Conservation (phyloP, 2,329 filamentous ascomycete genomes). For the Aspergillus jensenii region DNA sequence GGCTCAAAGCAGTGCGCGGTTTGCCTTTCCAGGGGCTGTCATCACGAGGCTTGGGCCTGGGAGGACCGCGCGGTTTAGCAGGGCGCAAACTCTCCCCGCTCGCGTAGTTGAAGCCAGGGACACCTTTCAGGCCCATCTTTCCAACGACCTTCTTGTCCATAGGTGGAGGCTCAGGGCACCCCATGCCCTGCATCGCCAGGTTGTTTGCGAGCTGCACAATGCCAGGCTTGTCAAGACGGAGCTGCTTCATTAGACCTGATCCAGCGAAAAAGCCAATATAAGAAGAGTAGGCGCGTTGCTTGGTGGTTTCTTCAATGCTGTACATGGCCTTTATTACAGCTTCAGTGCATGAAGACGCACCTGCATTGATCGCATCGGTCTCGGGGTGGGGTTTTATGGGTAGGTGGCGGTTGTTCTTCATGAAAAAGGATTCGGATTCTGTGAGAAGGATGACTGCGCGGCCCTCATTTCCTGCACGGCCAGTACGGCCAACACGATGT, state of each 20-base stretch:
- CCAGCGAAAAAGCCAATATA: conserved; percentile 38
- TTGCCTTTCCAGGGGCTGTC: no score
- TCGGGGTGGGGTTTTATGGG: conserved; percentile 52
- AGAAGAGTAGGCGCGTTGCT: conserved; percentile 38
- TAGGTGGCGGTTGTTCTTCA: conserved; percentile 48
- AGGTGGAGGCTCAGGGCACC: conserved; percentile 36
- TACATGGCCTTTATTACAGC: conserved; percentile 30
- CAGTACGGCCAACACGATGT: conserved; percentile 63
- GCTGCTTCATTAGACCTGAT: conserved; percentile 30
- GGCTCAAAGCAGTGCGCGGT: conserved; percentile 16
- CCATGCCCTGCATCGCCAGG: conserved; percentile 37
- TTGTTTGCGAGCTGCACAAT: conserved; percentile 39
- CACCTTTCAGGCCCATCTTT: conserved; percentile 42
- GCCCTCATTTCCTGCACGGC: conserved; percentile 55
- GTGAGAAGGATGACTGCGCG: conserved; percentile 56
- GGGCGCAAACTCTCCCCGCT: neutral
- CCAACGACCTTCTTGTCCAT: conserved; percentile 39
- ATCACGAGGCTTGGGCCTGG: conserved; percentile 21
- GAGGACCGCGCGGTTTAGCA: conserved; percentile 14
- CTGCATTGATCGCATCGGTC: conserved; percentile 38
- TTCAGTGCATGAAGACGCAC: conserved; percentile 32
- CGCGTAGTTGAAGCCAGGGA: conserved; percentile 34
- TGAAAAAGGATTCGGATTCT: conserved; percentile 53
- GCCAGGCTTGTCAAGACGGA: conserved; percentile 33
- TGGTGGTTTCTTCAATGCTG: conserved; percentile 30